These are phyloP conservation scores for Cryptosporidium viatorum DNA, from an alignment of 169 alveolate genomes.

Conservation along the genomic window DNA sequence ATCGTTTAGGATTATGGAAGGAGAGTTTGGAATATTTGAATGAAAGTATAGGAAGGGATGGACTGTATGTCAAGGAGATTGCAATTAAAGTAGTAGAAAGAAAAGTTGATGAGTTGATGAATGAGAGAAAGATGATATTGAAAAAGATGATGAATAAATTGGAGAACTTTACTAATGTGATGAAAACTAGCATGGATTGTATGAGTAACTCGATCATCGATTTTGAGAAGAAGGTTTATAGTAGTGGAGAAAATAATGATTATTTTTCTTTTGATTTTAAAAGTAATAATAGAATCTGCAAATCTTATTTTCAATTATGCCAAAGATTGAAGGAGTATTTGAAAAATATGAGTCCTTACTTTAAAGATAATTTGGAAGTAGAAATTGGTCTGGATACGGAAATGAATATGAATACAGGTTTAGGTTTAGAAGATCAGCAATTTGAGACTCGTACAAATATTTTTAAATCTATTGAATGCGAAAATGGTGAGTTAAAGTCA, in stretches of 20 bases:
- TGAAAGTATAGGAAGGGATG: constrained; percentile 32
- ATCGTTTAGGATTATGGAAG: constrained; percentile 52
- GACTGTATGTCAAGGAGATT: constrained; percentile 20
- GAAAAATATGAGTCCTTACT: constrained; percentile 23
- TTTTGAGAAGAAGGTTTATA: constrained; percentile 39
- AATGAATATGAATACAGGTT: neutral
- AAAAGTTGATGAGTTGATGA: constrained; percentile 35
- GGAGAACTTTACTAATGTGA: constrained; percentile 30
- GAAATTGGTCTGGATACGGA: neutral
- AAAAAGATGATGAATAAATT: constrained; percentile 19
- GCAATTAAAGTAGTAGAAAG: constrained; percentile 30
- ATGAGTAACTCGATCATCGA: constrained; percentile 40
- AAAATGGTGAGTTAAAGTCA: neutral
- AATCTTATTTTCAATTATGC: constrained; percentile 34
- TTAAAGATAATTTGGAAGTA: neutral
- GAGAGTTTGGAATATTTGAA: neutral
- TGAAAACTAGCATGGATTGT: constrained; percentile 68
- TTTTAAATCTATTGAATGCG: neutral
- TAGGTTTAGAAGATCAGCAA: neutral
- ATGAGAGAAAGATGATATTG: constrained; percentile 21
- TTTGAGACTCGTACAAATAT: neutral
- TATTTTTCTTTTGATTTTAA: constrained; percentile 1
- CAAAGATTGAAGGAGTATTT: constrained; percentile 50
- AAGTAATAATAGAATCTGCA: constrained; percentile 17
- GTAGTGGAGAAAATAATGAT: constrained; percentile 1